Conservation (phyloP, 208 protist genomes). For the Tritrichomonas foetus region DNA sequence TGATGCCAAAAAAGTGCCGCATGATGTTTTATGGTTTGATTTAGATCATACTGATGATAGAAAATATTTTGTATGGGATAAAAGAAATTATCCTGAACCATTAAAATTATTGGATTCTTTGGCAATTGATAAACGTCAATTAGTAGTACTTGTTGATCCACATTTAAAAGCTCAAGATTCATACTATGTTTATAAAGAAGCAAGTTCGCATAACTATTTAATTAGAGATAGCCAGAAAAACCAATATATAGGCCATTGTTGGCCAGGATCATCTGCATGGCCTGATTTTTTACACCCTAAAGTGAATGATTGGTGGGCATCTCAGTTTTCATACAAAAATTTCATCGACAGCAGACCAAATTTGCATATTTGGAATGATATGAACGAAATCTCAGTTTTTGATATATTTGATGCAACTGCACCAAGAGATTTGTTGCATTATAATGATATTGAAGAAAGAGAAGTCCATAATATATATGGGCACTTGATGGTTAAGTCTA, state of each 20-base stretch:
- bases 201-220: background rate
- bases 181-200: background rate
- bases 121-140: background rate
- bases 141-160: background rate
- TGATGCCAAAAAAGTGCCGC: constrained; percentile 39
- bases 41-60: constrained; percentile 97
- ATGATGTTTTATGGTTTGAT: constrained; percentile 96
- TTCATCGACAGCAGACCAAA: constrained; percentile 66
- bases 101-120: background rate
- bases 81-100: background rate
- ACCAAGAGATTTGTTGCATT: constrained; percentile 72
- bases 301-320: constrained; percentile 62
- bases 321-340: constrained; percentile 35
- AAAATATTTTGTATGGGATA: constrained; percentile 63
- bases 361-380: constrained; percentile 98
- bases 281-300: constrained; percentile 81
- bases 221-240: constrained; percentile 43
- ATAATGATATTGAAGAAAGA: constrained; percentile 74
- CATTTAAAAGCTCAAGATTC: background rate
- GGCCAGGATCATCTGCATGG: constrained; percentile 81
- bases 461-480: constrained; percentile 95
- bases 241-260: constrained; percentile 86
- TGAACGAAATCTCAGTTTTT: constrained; percentile 73
- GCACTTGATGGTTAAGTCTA: constrained; percentile 65
- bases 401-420: constrained; percentile 68